Base-by-base conservation (phyloP, 768 basidiomycete genomes). In the Russula lepida region DNA sequence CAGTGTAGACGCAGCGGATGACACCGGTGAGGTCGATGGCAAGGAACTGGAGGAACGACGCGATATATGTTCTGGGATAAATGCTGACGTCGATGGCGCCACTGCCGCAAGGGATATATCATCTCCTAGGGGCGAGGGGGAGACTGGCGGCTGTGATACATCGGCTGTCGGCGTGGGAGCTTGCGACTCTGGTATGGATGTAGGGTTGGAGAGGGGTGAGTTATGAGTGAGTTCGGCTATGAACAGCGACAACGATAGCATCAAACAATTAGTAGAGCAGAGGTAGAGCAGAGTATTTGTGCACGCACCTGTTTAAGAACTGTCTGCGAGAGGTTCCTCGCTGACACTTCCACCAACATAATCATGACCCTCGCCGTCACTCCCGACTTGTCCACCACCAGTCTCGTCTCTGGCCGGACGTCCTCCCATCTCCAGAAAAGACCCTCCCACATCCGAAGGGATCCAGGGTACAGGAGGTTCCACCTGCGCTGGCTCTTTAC, bases 391-490 rank as follows among this genome's bases (percentile, higher is more conserved):
- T 1, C 13, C 37, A 12, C 54, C 44, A 21, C 5, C 41, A 25
- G 33, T 44, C n/a, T 63, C 64, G 11, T 65, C 64, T 21, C 61
- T 28, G 9, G 53, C 30, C 0, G 47, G 25, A 30, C 56, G 62
- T 7, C 61, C 61, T 28, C 55, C 64, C 64, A 65, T 65, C 64
- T 65, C 64, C 37, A 65, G n/a, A 50, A 65, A 65, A 9, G 61
- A 63, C 5, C 37, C 64, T 32, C 15, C 51, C 23, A 43, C 27
- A 12, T 54, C 52, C 25, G 27, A 25, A 12, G 64, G 11, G 2
- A 53, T 7, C 48, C 53, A 52, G 28, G 61, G 48, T 17, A 58
- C 2, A 13, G 37, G 9, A 23, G 56, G n/a, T 19, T 43, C 44
- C 17, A 11, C 56, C n/a, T 41, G 55, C 8, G 17, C 60, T 3